Base-by-base conservation (phyloP, 2,329 filamentous ascomycete species). In the Rhynchosporium graminicola region DNA sequence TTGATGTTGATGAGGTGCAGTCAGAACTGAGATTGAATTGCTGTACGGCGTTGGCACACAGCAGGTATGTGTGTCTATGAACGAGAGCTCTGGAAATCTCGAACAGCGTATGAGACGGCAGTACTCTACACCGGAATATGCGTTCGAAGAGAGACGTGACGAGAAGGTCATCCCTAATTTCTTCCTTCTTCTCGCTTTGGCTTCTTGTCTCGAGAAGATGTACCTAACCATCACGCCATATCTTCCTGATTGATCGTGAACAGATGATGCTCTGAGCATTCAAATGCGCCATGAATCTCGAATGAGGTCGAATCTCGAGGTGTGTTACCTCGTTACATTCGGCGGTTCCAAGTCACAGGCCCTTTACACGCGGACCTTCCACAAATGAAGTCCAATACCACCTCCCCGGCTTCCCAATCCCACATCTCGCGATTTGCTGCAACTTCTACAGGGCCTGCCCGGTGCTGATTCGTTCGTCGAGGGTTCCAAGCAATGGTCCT, bases 401-500 rank as follows among this genome's bases (percentile, higher is more conserved):
- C 3, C 9, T 33, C 50, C 50, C 50, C 33, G n/a, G 33, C 50
- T 54, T 29, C 20, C 33, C 50, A n/a, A 28, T 40, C 36, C 36
- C 36, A 42, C 28, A 54, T 54, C 51, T 42, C 51, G 36, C 51
- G 36, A 54, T 54, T 54, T 36, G 51, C 51, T 42, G 36, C 33
- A 28, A n/a, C 20, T 40, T 28, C 33, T 59, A 51, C 50, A 62
- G 59, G 61, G 61, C 59, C 42, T 59, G 12, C 29, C 8, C 31
- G 33, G n/a, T 51, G 46, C 56, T 57, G 46, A 57, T 55, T 60
- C 58, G 58, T 15, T 20, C 38, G 26, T 43, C 7, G 29, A 28
- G 51, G 47, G 40, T 56, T 60, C 13, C 60, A 61, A 59, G 60
- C 60, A 62, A 31, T 61, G 45, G 31, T 59, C 51, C 59, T 51